Evolutionary conservation across 1,139 yeast genomes (phyloP), one percentile per base, ranked within the genome.

Genomic region (Candida neerlandica): DNA sequence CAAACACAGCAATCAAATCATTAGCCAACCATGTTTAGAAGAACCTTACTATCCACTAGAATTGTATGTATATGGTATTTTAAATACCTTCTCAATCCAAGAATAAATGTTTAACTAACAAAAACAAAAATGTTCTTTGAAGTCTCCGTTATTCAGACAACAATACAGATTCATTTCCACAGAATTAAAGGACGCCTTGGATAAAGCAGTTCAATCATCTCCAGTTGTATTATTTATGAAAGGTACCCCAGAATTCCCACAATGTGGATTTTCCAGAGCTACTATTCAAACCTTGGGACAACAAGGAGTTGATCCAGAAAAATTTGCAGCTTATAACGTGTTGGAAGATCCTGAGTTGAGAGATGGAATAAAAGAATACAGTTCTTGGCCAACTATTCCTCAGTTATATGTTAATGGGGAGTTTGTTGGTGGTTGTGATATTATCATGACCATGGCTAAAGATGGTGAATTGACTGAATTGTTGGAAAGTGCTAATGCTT

Each of bases 161-260:
- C 50, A 50, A 23, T 34, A 37, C 3, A 81, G 96, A 66, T 80
- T 78, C 53, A 66, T 94, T 54, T 86, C 96, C 29, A 81, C 85
- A 4, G 97, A 90, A 59, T 88, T 94, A 56, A 82, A 80, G 58
- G 74, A 79, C 33, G 97, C 98, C 44, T 90, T 94, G 52, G 91
- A 87, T 59, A 78, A 81, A 50, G 98, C 98, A 1, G 86, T 94
- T 27, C 75, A 71, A 4, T 84, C 96, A 14, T 95, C 97, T 1
- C 96, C 96, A 15, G 98, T 94, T 12, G 99, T 95, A 10, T 77
- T 95, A 32, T 92, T 92, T 73, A 89, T 89, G 96, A 89, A 89
- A 65, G 96, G 96, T 10, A 95, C 99, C 1, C 99, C 99, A 1
- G 97, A 92, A 63, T 90, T 89, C 51, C 99, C 99, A 29, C 96